Conservation (phyloP, 1,284 basidiomycete genomes). For the Trametes polyzona region DNA sequence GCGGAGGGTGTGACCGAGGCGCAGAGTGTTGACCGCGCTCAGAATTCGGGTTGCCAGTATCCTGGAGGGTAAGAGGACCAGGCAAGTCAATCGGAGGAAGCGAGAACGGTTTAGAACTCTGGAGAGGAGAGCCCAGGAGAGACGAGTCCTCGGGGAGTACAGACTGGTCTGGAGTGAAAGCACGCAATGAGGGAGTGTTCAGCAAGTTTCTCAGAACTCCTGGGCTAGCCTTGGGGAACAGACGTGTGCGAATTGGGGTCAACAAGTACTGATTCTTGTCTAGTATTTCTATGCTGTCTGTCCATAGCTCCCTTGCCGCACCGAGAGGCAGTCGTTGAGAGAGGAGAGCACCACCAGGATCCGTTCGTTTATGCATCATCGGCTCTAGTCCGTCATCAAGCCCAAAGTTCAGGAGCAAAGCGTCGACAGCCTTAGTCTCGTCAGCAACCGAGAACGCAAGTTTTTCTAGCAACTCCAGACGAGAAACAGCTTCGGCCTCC, state of each 20-base stretch:
- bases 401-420: slow-evolving; percentile 8
- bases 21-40: background rate
- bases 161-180: slow-evolving; percentile 11
- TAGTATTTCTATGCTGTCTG: background rate
- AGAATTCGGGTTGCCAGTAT: background rate
- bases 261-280: slow-evolving; percentile 33
- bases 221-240: slow-evolving; percentile 36
- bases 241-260: slow-evolving; percentile 35
- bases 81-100: too few species aligned
- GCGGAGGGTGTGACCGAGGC: background rate
- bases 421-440: slow-evolving; percentile 3
- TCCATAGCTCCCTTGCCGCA: background rate
- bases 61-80: too few species aligned
- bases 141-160: slow-evolving; percentile 3
- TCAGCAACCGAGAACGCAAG: background rate
- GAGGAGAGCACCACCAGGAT: too few species aligned
- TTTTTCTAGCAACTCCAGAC: background rate
- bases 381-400: background rate
- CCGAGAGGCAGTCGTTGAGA: too few species aligned
- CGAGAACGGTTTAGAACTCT: background rate
- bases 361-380: background rate
- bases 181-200: slow-evolving; percentile 29
- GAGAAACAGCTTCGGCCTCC: background rate
- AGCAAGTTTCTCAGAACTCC: slow-evolving; percentile 31
- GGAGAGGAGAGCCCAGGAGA: slow-evolving; percentile 4